Conservation (phyloP, 2,329 filamentous ascomycete genomes). For the Stachybotrys echinatus region DNA sequence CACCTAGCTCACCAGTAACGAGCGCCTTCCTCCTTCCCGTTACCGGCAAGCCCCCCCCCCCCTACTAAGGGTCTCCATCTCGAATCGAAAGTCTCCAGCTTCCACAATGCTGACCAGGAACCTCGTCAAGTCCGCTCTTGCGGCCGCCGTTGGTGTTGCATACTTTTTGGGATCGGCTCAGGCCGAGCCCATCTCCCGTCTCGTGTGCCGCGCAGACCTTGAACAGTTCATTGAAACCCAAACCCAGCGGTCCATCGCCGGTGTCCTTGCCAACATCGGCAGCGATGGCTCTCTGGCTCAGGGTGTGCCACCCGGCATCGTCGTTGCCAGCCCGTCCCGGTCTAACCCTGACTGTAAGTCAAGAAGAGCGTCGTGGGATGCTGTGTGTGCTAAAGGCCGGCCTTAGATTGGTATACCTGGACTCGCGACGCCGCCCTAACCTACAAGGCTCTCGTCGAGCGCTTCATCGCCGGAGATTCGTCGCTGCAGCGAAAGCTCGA, state of each 20-base stretch:
- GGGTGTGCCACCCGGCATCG: slow-evolving; percentile 42
- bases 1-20: not conserved
- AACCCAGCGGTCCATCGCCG: slow-evolving; percentile 10
- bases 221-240: slow-evolving; percentile 11
- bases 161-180: slow-evolving; percentile 45
- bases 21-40: too few relatives aligned
- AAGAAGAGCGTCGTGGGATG: not conserved
- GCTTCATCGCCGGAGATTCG: slow-evolving; percentile 53
- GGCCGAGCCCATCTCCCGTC: slow-evolving; percentile 39
- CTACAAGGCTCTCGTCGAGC: slow-evolving; percentile 62
- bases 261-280: slow-evolving; percentile 43
- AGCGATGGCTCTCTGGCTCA: slow-evolving; percentile 40
- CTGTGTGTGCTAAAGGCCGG: not conserved
- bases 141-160: slow-evolving; percentile 17
- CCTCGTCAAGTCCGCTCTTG: not conserved
- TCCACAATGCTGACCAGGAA: not conserved
- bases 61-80: too few relatives aligned
- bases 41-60: too few relatives aligned
- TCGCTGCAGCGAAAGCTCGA: slow-evolving; percentile 55
- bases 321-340: slow-evolving; percentile 50
- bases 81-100: not conserved
- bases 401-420: slow-evolving; percentile 69
- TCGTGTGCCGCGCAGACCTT: slow-evolving; percentile 16
- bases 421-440: slow-evolving; percentile 68
- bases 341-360: slow-evolving; percentile 46